Evolutionary conservation across 2,329 filamentous ascomycete genomes (phyloP), one percentile per base, ranked within the genome.

Genomic region (Mariannaea sp.): DNA sequence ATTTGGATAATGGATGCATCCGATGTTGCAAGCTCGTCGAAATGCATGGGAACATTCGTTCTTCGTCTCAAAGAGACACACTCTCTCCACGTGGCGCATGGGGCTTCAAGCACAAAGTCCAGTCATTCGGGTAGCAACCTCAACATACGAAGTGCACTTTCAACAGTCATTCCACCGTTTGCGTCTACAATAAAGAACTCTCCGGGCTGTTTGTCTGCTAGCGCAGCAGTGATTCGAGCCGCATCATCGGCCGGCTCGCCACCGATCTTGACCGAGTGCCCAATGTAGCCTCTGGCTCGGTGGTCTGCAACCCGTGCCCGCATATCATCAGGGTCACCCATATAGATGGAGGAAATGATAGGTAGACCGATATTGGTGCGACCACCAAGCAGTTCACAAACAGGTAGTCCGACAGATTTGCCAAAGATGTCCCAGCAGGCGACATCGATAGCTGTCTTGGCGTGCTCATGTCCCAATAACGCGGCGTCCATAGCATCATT

Each of bases 101-200:
- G n/a, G n/a, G n/a, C n/a, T n/a, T n/a, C n/a, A n/a, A n/a, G n/a
- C n/a, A n/a, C n/a, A n/a, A n/a, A n/a, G n/a, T n/a, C n/a, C n/a
- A n/a, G n/a, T n/a, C n/a, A n/a, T n/a, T n/a, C n/a, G n/a, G n/a
- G n/a, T n/a, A n/a, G n/a, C n/a, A n/a, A n/a, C n/a, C n/a, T n/a
- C n/a, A n/a, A n/a, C n/a, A n/a, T n/a, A n/a, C n/a, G n/a, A n/a
- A 60, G 29, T 3, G 58, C 54, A 5, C 36, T 49, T 32, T 63
- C 60, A 16, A 63, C 56, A 1, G 58, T 54, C 47, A 62, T 45
- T 3, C 53, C 45, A 8, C 60, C 42, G 19, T 62, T 63, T 20
- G 53, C 49, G 16, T 63, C 57, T 5, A 62, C 49, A 2, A 59
- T 40, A 35, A 60, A 62, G n/a, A 59, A 59, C 42, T 63, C 60